A percentile compares a stretch with the other conserved stretches of the same genome.
These are phyloP conservation scores for Cystofilobasidium capitatum DNA, from an alignment of 768 basidiomycete species.

Conservation along the genomic window DNA sequence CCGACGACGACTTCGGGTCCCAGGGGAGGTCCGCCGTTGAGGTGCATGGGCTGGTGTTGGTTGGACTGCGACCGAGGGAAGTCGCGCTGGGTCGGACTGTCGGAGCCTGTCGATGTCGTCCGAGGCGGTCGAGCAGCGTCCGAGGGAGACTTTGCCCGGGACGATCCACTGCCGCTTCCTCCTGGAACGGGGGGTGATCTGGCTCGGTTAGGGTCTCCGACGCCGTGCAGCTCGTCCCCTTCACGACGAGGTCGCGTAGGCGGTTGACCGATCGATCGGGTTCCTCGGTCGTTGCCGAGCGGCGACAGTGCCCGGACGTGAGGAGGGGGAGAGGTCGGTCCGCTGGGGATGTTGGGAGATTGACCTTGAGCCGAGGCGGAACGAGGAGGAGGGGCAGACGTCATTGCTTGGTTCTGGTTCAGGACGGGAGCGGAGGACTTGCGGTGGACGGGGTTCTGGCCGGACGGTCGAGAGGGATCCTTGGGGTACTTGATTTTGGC, in stretches of 20 bases:
- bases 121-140: conserved; percentile 28
- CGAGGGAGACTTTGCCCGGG: conserved; percentile 60
- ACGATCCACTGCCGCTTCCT: not conserved
- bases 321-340: conserved; percentile 4
- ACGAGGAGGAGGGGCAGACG: conserved; percentile 23
- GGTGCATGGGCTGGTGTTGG: not conserved
- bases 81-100: conserved; percentile 29
- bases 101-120: conserved; percentile 4
- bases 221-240: conserved; percentile 34
- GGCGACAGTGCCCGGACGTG: not conserved
- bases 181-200: conserved; percentile 8
- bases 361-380: conserved; percentile 15
- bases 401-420: conserved; percentile 29
- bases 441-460: conserved; percentile 17
- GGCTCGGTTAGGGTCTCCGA: conserved; percentile 14
- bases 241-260: conserved; percentile 39
- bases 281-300: not conserved
- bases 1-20: not conserved
- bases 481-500: conserved; percentile 86
- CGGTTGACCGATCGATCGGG: conserved; percentile 34
- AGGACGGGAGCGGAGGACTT: conserved; percentile 28
- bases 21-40: not conserved
- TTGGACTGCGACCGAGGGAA: conserved; percentile 27
- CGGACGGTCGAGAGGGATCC: conserved; percentile 48
- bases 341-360: not conserved